These are phyloP conservation scores for Pluteus cervinus DNA, from an alignment of 768 basidiomycete genomes.

Conservation along the genomic window DNA sequence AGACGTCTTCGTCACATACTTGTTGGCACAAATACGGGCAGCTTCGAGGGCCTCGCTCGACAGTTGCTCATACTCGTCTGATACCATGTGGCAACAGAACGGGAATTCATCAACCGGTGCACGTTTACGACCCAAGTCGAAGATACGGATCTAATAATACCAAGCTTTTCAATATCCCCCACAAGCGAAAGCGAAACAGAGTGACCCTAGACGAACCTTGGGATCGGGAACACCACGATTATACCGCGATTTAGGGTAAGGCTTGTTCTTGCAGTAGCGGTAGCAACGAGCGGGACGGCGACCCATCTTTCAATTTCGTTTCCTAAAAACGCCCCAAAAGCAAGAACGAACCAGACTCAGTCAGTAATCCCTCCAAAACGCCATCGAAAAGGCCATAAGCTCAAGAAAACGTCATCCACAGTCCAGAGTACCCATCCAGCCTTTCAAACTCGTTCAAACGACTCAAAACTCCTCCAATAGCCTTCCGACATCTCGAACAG, in stretches of 20 bases:
- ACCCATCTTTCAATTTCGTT: constrained; percentile 59
- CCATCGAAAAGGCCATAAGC: too few relatives aligned
- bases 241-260: constrained; percentile 92
- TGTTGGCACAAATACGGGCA: constrained; percentile 99
- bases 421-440: too few relatives aligned
- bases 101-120: constrained; percentile 98
- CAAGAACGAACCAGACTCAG: constrained; percentile 5
- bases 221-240: constrained; percentile 98
- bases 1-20: constrained; percentile 96
- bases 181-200: neutral
- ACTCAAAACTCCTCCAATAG: neutral
- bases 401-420: too few relatives aligned
- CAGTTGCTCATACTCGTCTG: constrained; percentile 96
- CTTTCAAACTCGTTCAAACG: neutral
- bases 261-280: constrained; percentile 99
- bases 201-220: constrained; percentile 47
- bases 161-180: neutral
- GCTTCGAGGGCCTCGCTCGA: constrained; percentile 96
- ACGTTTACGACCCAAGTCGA: constrained; percentile 93
- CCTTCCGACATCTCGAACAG: neutral
- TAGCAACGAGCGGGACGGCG: constrained; percentile 97
- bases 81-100: constrained; percentile 94
- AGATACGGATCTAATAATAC: constrained; percentile 81
- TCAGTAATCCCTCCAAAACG: constrained; percentile 8
- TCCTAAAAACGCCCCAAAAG: constrained; percentile 1